These are phyloP conservation scores for Mycocentrospora acerina DNA, from an alignment of 2,329 filamentous ascomycete species.

Conservation along the genomic window DNA sequence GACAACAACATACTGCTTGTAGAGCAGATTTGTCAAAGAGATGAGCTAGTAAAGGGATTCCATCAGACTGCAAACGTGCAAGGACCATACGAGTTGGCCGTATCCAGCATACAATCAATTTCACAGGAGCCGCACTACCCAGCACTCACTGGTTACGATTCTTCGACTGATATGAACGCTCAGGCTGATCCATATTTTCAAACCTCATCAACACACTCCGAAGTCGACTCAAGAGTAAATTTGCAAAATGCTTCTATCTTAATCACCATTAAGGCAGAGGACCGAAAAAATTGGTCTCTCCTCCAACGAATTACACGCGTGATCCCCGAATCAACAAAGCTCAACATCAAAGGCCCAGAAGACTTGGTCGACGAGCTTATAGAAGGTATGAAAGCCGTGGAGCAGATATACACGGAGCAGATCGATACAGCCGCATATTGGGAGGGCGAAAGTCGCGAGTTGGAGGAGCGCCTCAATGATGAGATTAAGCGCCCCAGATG, in stretches of 20 bases:
- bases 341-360: slow-evolving; percentile 15
- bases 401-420: slow-evolving; percentile 3
- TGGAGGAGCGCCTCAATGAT: not conserved
- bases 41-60: too few relatives aligned
- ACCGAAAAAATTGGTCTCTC: slow-evolving; percentile 6
- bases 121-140: too few relatives aligned
- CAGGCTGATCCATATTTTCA: too few relatives aligned
- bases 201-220: too few relatives aligned
- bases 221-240: too few relatives aligned
- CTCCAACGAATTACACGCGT: slow-evolving; percentile 9
- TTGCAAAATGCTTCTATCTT: not conserved
- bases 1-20: too few relatives aligned
- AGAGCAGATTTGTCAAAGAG: too few relatives aligned
- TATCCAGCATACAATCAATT: too few relatives aligned
- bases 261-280: slow-evolving; percentile 10
- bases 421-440: not conserved
- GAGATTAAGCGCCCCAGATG: not conserved
- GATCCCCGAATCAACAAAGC: slow-evolving; percentile 3
- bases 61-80: too few relatives aligned
- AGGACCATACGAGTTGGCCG: too few relatives aligned
- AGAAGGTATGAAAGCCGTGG: slow-evolving; percentile 3
- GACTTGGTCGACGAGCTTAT: slow-evolving; percentile 6
- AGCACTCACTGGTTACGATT: too few relatives aligned
- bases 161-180: too few relatives aligned
- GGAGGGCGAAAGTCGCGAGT: not conserved